Base-by-base conservation (phyloP, 805 yeast genomes). In the Yarrowia bubula region DNA sequence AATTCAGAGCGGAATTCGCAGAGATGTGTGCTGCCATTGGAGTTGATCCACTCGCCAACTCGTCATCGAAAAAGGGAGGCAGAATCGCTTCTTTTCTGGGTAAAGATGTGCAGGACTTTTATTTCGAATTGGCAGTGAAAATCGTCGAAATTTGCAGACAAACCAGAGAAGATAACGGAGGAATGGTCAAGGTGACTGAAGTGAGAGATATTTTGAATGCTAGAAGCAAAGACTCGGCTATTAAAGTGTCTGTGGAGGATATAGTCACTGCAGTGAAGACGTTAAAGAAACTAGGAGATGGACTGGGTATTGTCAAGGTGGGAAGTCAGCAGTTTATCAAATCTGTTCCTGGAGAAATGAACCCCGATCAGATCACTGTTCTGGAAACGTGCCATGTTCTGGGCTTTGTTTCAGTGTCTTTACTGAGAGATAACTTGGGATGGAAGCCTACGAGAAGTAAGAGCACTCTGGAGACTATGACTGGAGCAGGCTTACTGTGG, bases 401-500 rank as follows among this genome's bases (percentile, higher is more conserved):
- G 71, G 98, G 98, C 0, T 89, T 80, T 72, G 90, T 91, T 1
- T 82, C 90, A 3, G 79, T 81, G 7, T 76, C 84, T 1, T 74
- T 92, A 33, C 76, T 93, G 42, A 74, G 81, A 13, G 97, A 88
- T 69, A 95, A 93, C 71, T 83, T 87, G 66, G 80, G 80, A 1
- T 93, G 99, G 99, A 84, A 82, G 58, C 72, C 72, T 1, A 77
- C 83, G 2, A 78, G 97, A 65, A 81, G 89, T 63, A 81, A 81
- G 68, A 77, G 85, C 0, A 87, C 86, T 4, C 72, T 93, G 5
- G 87, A 89, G 42, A 93, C 89, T 51, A 86, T 93, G 90, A 88
- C 92, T 0, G 80, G 88, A 68, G 81, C 81, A 60, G 98, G 98
- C 3, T 79, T 91, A 64, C 76, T 93, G 13, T 93, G 99, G 99